Percentiles rank a stretch among this genome's conserved stretches.
Evolutionary conservation across 2,329 filamentous ascomycete species (phyloP).

Genomic region (Fusarium annulatum): DNA sequence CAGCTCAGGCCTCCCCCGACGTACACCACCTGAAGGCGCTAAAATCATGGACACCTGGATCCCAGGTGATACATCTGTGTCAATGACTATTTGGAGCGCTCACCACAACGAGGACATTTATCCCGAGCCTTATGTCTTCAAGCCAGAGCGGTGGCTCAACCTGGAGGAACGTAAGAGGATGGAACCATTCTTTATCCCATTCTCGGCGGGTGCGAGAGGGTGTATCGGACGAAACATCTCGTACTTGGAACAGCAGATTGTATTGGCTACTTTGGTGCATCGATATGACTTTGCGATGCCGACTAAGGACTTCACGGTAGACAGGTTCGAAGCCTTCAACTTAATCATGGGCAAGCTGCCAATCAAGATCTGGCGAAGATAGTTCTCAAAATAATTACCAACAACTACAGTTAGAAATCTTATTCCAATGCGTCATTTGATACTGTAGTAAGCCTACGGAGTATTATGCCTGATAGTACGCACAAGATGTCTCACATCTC

Average conservation of each 20-base stretch:
- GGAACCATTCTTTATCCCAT: slow-evolving; percentile 53
- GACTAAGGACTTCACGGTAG: not conserved
- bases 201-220: slow-evolving; percentile 54
- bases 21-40: slow-evolving; percentile 44
- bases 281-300: slow-evolving; percentile 53
- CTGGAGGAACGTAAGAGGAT: slow-evolving; percentile 47
- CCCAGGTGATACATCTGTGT: slow-evolving; percentile 53
- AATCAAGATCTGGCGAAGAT: not conserved
- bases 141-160: slow-evolving; percentile 55
- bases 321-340: not conserved
- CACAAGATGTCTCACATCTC: not conserved
- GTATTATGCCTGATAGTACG: not conserved
- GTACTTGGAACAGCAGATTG: slow-evolving; percentile 59
- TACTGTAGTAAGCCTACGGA: not conserved
- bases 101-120: slow-evolving; percentile 56
- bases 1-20: slow-evolving; percentile 43
- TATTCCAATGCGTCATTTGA: not conserved
- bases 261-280: slow-evolving; percentile 55
- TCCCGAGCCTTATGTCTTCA: slow-evolving; percentile 53
- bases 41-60: slow-evolving; percentile 48
- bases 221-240: slow-evolving; percentile 56
- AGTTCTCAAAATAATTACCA: not conserved
- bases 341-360: slow-evolving; percentile 4
- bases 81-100: slow-evolving; percentile 52
- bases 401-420: not conserved